Evolutionary conservation across 805 yeast species (phyloP), one percentile per base, ranked within the genome.

Genomic region (Wickerhamiella parazyma): DNA sequence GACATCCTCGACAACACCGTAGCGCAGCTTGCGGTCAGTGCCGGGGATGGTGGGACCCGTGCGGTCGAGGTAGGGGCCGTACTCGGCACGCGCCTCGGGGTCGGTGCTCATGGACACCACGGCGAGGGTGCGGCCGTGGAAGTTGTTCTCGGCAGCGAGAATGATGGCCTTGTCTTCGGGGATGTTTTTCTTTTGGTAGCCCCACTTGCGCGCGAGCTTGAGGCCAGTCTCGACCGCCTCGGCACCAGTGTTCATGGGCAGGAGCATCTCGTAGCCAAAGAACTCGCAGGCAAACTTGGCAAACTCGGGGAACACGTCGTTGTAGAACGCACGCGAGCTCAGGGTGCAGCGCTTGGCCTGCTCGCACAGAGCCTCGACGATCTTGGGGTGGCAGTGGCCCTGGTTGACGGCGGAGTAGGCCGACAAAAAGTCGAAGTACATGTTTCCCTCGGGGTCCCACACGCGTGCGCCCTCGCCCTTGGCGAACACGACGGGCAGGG

Each of bases 191-290:
- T 75, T 76, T 55, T 71, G 72, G 69, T 87, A 89, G 45, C 96
- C 97, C 97, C 97, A 89, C 69, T 89, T 79, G 73, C 97, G 79
- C 41, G 96, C 96, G 48, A 89, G 69, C 64, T 89, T 89, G 60
- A 89, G 69, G 22, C 82, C 95, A 33, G 95, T 84, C 68, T 89
- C 97, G 34, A 89, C 97, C 8, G 97, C 97, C 67, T 89, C 97
- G 33, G 96, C 96, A 60, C 97, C 97, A 11, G 97, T 89, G 69
- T 89, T 89, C 96, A 87, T 89, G 52, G 97, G 97, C 60, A 89
- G 69, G 9, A 89, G 89, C 80, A 76, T 78, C 57, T 89, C 97
- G 65, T 84, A 89, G 59, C 78, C 73, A 68, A 89, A 89, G 60
- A 67, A 87, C 60, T 86, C 91, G 43, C 95, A 85, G 48, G 85